Base-by-base conservation (phyloP, 176 grass and related monocot genomes). In the Oryza glaberrima region DNA sequence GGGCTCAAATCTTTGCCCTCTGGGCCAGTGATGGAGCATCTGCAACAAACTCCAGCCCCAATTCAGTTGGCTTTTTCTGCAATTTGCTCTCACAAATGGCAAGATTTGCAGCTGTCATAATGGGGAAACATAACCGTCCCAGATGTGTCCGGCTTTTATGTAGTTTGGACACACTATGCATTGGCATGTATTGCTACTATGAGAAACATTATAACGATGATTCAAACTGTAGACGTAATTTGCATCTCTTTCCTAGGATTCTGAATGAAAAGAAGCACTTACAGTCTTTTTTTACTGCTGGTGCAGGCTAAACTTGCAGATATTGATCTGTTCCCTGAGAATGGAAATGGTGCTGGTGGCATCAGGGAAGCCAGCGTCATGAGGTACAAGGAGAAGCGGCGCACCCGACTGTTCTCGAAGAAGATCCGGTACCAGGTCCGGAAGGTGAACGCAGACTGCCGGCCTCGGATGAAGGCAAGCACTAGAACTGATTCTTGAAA, bases 401-500 rank as follows among this genome's bases (percentile, higher is more conserved):
- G 97, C 54, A 94, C 60, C 43, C 83, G 97, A 52, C 82, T 99
- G 6, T 99, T 96, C 84, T 92, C 94, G 1, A 99, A 99, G 87
- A 99, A 96, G 86, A 99, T 99, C 80, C 86, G 97, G 25, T 99
- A 99, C 84, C 91, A 99, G 70, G 97, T 99, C 77, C 88, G 97
- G 35, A 99, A 99, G 86, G 86, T 85, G 83, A 99, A 99, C 41
- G 97, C 97, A 1, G 94, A 99, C 89, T 91, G 85, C 19, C 90
- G 97, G 69, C 97, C 97, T 77, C 90, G 97, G 88, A 96, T 99
- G 94, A 99, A 99, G 97, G 97, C 97, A 99, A 96, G 97, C 94
- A 93, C 93, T 92, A 94, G 92, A 90, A 84, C 88, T 90, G 52
- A 71, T 88, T 77, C 44, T 70, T 75, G 75, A 77, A 77, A 91